Conservation (phyloP, 2,329 filamentous ascomycete genomes). For the Aspergillus puulaauensis region DNA sequence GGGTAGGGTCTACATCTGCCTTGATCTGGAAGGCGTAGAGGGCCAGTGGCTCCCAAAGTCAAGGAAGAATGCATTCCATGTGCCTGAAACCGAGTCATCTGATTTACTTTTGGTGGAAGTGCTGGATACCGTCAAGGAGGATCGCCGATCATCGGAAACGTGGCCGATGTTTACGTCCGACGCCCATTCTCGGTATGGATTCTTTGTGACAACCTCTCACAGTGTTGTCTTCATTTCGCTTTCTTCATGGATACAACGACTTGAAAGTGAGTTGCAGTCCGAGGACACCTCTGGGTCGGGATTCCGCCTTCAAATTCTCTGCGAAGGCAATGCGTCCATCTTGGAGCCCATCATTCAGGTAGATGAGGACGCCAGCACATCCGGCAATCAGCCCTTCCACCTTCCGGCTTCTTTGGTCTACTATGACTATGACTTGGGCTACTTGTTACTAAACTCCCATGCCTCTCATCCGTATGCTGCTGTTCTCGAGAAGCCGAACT, state of each 20-base stretch:
- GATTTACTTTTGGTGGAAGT: constrained; percentile 48
- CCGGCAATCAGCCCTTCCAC: constrained; percentile 31
- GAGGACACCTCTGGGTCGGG: constrained; percentile 52
- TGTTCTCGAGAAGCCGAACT: constrained; percentile 50
- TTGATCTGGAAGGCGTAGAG: constrained; percentile 62
- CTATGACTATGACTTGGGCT: constrained; percentile 57
- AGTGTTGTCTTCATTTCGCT: constrained; percentile 58
- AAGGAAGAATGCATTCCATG: constrained; percentile 40
- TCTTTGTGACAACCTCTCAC: constrained; percentile 57
- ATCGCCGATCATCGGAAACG: constrained; percentile 23
- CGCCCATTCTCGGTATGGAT: constrained; percentile 55
- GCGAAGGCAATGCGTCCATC: constrained; percentile 51
- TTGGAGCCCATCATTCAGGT: constrained; percentile 50
- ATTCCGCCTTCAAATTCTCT: constrained; percentile 57
- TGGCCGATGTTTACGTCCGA: constrained; percentile 60
- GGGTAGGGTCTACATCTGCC: constrained; percentile 57
- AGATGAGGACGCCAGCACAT: constrained; percentile 25
- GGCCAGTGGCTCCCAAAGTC: constrained; percentile 61
- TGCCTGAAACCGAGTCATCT: constrained; percentile 41
- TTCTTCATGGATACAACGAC: constrained; percentile 54
- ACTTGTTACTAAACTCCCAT: constrained; percentile 54
- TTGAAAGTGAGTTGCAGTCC: constrained; percentile 58
- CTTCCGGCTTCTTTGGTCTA: constrained; percentile 53
- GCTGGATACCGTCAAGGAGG: constrained; percentile 39
- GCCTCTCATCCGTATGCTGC: constrained; percentile 52